Evolutionary conservation across 805 yeast species (phyloP).

Genomic region (Brettanomyces custersianus): DNA sequence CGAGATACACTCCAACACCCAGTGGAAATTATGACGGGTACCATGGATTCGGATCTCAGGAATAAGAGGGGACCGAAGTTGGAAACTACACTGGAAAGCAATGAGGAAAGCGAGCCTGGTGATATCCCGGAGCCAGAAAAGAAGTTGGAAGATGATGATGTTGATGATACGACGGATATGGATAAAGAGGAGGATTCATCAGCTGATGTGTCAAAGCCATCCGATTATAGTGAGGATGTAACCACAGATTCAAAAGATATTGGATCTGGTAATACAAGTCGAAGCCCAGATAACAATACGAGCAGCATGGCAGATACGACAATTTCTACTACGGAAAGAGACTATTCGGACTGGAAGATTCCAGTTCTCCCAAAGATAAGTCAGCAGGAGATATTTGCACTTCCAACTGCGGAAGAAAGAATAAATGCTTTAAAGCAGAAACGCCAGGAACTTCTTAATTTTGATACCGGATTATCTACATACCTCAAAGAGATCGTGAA

Average conservation of each 20-base stretch:
- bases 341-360: slow-evolving; percentile 1
- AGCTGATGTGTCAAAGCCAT: neutral
- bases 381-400: neutral
- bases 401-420: neutral
- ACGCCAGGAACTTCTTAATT: slow-evolving; percentile 31
- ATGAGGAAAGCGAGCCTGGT: neutral
- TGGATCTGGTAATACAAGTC: neutral
- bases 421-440: slow-evolving; percentile 34
- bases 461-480: slow-evolving; percentile 48
- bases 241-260: neutral
- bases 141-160: neutral
- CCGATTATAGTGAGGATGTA: neutral
- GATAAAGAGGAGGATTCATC: neutral
- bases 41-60: too few species aligned
- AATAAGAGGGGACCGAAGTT: too few species aligned
- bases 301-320: neutral
- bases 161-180: neutral
- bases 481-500: slow-evolving; percentile 34
- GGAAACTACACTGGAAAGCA: slow-evolving; percentile 2
- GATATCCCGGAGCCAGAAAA: neutral
- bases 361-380: slow-evolving; percentile 1
- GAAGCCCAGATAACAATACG: neutral
- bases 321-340: neutral
- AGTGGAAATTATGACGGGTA: neutral
- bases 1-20: slow-evolving; percentile 11